Base-by-base conservation (phyloP, 257 asterid species). In the Leonotis leonurus region DNA sequence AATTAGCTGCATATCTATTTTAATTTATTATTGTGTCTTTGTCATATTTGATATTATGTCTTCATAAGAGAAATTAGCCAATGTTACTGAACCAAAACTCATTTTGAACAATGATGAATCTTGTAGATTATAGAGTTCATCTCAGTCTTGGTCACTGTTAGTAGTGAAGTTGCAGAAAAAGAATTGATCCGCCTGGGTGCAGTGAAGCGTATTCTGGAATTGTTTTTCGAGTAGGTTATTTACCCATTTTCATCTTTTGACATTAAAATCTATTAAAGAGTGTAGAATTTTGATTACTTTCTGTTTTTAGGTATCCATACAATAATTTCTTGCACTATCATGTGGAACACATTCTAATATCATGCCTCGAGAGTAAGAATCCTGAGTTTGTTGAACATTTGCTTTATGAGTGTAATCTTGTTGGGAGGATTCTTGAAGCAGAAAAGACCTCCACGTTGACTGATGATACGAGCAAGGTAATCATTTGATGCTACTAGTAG, bases 51-150 rank as follows among this genome's bases (percentile, higher is more conserved):
- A 57, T 44, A 56, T 49, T 30, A 16, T 64, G 33, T 6, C 37
- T 12, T 50, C 24, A 13, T 32, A 18, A 18, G 65, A 46, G 39
- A 24, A 32, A 33, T 56, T 29, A 26, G 25, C 58, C 49, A 35
- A 32, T 60, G 44, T 53, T 37, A 32, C 67, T 62, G 69, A 33
- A 37, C 61, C 60, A 35, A 64, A 68, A 26, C 80, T 71, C 72
- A 79, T 72, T 40, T 13, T 68, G 44, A 33, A 24, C 52, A 13
- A 49, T 56, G 70, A 57, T 61, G 67, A 57, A 46, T 62, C 65
- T 79, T 57, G 74, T 90, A 90, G 98, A 84, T 90, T 53, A 72
- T 90, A 72, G 98, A 90, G 84, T 85, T 90, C 80, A 86, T 90
- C 74, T 81, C 96, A 46, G 96, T 88, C 76, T 74, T 90, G 72